These are phyloP conservation scores for Apiospora rasikravindrae DNA, from an alignment of 2,329 filamentous ascomycete species.

Conservation along the genomic window DNA sequence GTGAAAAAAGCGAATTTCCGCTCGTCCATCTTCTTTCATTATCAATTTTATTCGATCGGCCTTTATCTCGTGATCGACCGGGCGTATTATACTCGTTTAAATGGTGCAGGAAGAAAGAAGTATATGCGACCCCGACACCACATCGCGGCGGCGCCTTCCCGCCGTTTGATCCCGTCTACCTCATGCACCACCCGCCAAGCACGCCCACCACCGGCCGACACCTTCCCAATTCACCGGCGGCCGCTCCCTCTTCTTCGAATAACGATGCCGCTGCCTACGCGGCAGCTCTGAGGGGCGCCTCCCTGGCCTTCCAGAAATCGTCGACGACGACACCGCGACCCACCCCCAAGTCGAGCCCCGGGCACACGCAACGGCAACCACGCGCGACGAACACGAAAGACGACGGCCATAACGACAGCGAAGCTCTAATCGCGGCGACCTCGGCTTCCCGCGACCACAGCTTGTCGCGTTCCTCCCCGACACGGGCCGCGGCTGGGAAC, in stretches of 20 bases:
- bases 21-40: neutral
- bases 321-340: constrained; percentile 29
- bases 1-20: neutral
- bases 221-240: constrained; percentile 23
- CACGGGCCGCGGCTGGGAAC: neutral
- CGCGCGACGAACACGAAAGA: constrained; percentile 1
- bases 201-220: constrained; percentile 15
- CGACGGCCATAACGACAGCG: constrained; percentile 37
- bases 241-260: neutral
- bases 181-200: constrained; percentile 13
- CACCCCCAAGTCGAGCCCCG: constrained; percentile 22
- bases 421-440: constrained; percentile 52
- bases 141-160: neutral
- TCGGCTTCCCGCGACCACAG: constrained; percentile 43
- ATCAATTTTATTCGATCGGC: no score
- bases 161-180: constrained; percentile 6
- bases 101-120: neutral
- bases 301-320: constrained; percentile 56
- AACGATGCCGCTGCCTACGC: constrained; percentile 30
- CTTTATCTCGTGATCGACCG: neutral
- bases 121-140: neutral
- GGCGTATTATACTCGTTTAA: neutral
- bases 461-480: constrained; percentile 30
- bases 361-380: constrained; percentile 10
- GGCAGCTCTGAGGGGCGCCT: constrained; percentile 58